Base-by-base conservation (phyloP, 73 alveolate species). In the Paramecium tetraurelia region DNA sequence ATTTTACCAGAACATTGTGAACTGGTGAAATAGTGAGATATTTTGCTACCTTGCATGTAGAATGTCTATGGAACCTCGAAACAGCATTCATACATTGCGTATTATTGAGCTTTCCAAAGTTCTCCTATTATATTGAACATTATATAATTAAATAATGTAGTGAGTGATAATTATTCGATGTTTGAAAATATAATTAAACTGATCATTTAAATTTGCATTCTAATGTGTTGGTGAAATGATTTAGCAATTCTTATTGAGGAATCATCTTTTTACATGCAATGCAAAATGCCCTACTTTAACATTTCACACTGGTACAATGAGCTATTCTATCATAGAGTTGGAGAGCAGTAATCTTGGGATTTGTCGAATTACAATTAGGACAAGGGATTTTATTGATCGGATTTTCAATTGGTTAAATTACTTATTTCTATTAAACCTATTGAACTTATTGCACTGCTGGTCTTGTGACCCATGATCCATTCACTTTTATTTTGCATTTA, bases 41-140 rank as follows among this genome's bases (percentile, higher is more conserved):
- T 63, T 63, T 63, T 63, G 84, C 84, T 63, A 10, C 84, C 84
- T 24, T 63, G 12, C 20, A 63, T 5, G 11, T 63, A 63, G 29
- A 63, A 63, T 31, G 84, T 63, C 31, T 63, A 63, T 22, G 84
- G 84, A 63, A 63, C 84, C n/a, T 63, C 84, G 3, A 63, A 63
- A 63, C 46, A 31, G 27, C 84, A 63, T 63, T 63, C 84, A 12
- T 31, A 63, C 84, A 63, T 63, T 14, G 84, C 41, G 31, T 27
- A 63, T 27, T 63, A 63, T 63, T 63, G 24, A 0, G 84, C 84
- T 27, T 63, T 63, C 84, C 84, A 63, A 63, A 63, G 84, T 33
- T 63, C 84, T 18, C 84, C 84, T 63, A 63, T 14, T 1, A 63
- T 63, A 27, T 63, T 63, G 5, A 63, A 63, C 84, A 63, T 63